Percentiles rank a stretch among this genome's conserved stretches.
Evolutionary conservation across 2,329 filamentous ascomycete species (phyloP).

Genomic region (Fusarium sp.): DNA sequence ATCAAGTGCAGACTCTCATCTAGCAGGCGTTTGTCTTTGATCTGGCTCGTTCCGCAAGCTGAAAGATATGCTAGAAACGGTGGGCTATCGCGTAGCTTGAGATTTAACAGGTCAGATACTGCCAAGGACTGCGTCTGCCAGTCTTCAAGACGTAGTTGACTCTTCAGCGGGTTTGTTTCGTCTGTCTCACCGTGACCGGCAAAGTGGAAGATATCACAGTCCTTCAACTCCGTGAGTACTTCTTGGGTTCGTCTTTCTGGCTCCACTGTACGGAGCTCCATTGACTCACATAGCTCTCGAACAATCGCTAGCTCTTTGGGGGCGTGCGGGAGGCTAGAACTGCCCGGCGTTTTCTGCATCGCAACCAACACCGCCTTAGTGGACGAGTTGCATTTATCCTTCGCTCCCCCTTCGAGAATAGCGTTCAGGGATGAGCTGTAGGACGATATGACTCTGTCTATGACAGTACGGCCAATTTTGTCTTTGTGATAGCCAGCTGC

Average conservation of each 20-base stretch:
- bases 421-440: not conserved
- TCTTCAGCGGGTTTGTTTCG: fast-evolving
- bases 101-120: not conserved
- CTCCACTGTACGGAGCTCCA: not conserved
- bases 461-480: fast-evolving
- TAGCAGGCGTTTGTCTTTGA: not conserved
- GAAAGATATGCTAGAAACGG: not conserved
- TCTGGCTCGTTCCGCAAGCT: not conserved
- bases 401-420: not conserved
- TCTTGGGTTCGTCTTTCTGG: not conserved
- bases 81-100: not conserved
- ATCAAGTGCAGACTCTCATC: not conserved
- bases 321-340: fast-evolving
- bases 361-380: not conserved
- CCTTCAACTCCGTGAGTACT: not conserved
- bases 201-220: not conserved
- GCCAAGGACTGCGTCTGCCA: not conserved
- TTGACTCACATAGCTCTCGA: fast-evolving
- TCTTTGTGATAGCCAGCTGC: not conserved
- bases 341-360: not conserved
- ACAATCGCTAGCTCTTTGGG: not conserved
- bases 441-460: not conserved
- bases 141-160: not conserved
- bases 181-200: not conserved
- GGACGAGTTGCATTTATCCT: fast-evolving